phyloP scores from a whole-genome alignment of 1,139 yeast genomes.

The Geotrichum reessii region DNA sequence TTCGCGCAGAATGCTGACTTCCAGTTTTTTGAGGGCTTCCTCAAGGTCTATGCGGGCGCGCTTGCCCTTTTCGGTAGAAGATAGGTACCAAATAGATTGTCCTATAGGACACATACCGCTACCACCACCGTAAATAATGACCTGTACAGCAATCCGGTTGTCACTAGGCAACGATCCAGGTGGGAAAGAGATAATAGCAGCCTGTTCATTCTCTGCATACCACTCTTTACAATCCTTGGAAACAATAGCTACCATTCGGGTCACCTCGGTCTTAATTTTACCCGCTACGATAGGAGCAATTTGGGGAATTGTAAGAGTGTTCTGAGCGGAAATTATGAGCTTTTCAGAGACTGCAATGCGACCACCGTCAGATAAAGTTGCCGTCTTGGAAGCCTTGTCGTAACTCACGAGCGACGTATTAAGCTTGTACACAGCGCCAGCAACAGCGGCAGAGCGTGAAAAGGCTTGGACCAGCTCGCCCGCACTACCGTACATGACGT shows the following conservation, averaged over 20 bases:
- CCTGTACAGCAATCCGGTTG: constrained; percentile 74
- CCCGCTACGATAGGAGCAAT: constrained; percentile 33
- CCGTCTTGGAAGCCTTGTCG: constrained; percentile 61
- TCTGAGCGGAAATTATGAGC: constrained; percentile 40
- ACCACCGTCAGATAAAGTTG: constrained; percentile 72
- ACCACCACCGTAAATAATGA: constrained; percentile 80
- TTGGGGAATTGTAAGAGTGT: constrained; percentile 49
- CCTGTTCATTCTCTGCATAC: constrained; percentile 79
- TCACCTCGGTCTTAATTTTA: constrained; percentile 42
- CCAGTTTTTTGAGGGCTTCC: constrained; percentile 74
- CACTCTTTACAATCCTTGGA: constrained; percentile 85
- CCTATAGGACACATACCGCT: constrained; percentile 86
- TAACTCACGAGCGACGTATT: constrained; percentile 58
- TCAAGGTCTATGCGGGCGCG: constrained; percentile 71
- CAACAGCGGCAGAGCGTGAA: constrained; percentile 97
- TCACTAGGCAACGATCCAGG: constrained; percentile 66
- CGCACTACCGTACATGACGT: constrained; percentile 91
- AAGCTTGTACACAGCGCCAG: constrained; percentile 89
- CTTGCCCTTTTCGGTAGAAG: constrained; percentile 66
- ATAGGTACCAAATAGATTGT: constrained; percentile 84
- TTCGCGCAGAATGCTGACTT: constrained; percentile 72
- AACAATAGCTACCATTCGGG: constrained; percentile 76
- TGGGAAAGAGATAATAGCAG: constrained; percentile 91
- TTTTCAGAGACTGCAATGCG: constrained; percentile 69
- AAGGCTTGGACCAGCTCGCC: constrained; percentile 96